Base-by-base conservation (phyloP, 129 eudicot genomes). In the Logfia minima region DNA sequence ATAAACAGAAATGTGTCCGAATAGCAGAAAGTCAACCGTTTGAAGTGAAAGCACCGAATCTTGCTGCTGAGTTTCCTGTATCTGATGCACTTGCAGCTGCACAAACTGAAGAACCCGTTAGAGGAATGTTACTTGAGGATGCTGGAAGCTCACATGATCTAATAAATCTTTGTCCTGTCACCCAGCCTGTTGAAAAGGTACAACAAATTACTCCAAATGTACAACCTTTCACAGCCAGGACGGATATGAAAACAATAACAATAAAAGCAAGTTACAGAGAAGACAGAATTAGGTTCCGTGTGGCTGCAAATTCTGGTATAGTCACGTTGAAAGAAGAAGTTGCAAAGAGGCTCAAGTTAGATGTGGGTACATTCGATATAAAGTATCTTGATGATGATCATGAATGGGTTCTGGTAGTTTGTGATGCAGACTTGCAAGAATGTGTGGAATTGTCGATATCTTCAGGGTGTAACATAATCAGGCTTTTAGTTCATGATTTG, bases 91-190 rank as follows among this genome's bases (percentile, higher is more conserved):
- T 85, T 66, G 61, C 82, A 8, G 31, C 86, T n/a, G 71, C 78
- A 68, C 87, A 86, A 83, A 79, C 85, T 10, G 76, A 90, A 72
- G 92, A 85, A 71, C 86, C 90, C 26, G 85, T 87, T 29, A 80
- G 92, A 43, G 92, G 85, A 74, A 84, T 88, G 90, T 83, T 87
- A 21, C 55, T 89, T 8, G 98, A 90, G 82, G 98, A 90, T 82
- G 97, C 96, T 18, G 97, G 96, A 81, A 93, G 98, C 82, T 93
- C 97, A 45, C 96, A 93, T 61, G 93, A 91, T 86, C 68, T 94
- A 39, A 77, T 80, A 59, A 87, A 91, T 67, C 84, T 94, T 32
- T 90, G 98, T 56, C 84, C 90, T 19, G 43, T 60, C 18, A 81
- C 86, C 0, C 93, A 89, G 73, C 68, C 77, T n/a, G 70, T 82